These are phyloP conservation scores for Fusarium mangiferae DNA, from an alignment of 2,329 filamentous ascomycete species.

Conservation along the genomic window DNA sequence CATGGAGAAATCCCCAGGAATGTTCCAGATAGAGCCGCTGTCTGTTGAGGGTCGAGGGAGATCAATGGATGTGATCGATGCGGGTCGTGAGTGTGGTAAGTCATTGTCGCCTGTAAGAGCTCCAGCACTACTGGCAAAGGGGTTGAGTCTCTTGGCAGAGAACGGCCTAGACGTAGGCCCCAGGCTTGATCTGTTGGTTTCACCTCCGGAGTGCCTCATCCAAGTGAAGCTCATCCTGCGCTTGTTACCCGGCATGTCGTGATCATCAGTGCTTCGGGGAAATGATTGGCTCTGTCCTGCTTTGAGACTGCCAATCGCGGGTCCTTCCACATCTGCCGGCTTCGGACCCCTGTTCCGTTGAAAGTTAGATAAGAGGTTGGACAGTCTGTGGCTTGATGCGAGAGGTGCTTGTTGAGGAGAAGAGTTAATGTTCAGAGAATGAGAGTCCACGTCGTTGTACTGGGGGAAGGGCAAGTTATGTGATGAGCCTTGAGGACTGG, in stretches of 20 bases:
- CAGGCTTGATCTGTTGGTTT: constrained; percentile 46
- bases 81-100: constrained; percentile 70
- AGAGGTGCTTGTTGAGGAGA: constrained; percentile 53
- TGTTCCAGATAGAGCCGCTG: constrained; percentile 78
- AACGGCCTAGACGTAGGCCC: constrained; percentile 51
- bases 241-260: constrained; percentile 62
- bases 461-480: constrained; percentile 67
- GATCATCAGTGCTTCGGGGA: constrained; percentile 69
- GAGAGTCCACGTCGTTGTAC: constrained; percentile 60
- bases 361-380: constrained; percentile 68
- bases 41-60: constrained; percentile 83
- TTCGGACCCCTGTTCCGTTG: constrained; percentile 72
- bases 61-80: constrained; percentile 75
- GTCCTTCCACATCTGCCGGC: constrained; percentile 61
- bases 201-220: constrained; percentile 66
- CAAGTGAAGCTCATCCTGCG: constrained; percentile 70
- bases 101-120: constrained; percentile 65
- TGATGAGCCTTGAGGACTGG: constrained; percentile 70
- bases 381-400: constrained; percentile 51
- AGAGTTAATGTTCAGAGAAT: constrained; percentile 52
- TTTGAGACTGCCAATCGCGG: constrained; percentile 75
- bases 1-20: constrained; percentile 56
- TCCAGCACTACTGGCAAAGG: constrained; percentile 61
- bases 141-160: constrained; percentile 56
- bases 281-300: constrained; percentile 81